These are phyloP conservation scores for Echium plantagineum DNA, from an alignment of 257 asterid genomes.

Conservation along the genomic window DNA sequence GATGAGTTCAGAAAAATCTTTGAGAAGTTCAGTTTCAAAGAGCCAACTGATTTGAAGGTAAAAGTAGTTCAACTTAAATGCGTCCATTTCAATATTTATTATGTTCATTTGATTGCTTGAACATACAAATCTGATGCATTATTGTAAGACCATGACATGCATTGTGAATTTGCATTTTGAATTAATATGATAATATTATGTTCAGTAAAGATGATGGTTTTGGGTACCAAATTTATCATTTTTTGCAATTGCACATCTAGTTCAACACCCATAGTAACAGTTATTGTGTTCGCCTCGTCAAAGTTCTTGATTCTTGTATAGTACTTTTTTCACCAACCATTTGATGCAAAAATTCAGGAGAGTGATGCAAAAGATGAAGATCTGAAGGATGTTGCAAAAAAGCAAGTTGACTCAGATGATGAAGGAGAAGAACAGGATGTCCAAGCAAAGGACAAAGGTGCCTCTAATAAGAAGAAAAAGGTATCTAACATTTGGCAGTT, in stretches of 20 bases:
- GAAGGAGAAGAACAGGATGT: constrained; percentile 75
- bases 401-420: constrained; percentile 77
- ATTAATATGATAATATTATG: background rate
- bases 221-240: background rate
- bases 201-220: background rate
- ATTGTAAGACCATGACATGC: background rate
- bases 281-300: background rate
- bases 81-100: background rate
- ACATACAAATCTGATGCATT: too few relatives aligned
- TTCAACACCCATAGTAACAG: background rate
- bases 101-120: background rate
- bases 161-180: too few relatives aligned
- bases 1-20: constrained; percentile 81
- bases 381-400: constrained; percentile 49
- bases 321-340: background rate
- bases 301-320: background rate
- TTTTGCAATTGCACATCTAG: background rate
- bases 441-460: constrained; percentile 64
- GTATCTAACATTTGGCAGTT: constrained; percentile 17
- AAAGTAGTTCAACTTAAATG: constrained; percentile 1
- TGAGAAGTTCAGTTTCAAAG: constrained; percentile 69
- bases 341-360: constrained; percentile 32
- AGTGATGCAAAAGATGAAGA: constrained; percentile 50
- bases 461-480: constrained; percentile 95
- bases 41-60: constrained; percentile 53